Evolutionary conservation across 2,329 filamentous ascomycete genomes (phyloP), one percentile per base, ranked within the genome.

Genomic region (Aspergillus luchuensis): DNA sequence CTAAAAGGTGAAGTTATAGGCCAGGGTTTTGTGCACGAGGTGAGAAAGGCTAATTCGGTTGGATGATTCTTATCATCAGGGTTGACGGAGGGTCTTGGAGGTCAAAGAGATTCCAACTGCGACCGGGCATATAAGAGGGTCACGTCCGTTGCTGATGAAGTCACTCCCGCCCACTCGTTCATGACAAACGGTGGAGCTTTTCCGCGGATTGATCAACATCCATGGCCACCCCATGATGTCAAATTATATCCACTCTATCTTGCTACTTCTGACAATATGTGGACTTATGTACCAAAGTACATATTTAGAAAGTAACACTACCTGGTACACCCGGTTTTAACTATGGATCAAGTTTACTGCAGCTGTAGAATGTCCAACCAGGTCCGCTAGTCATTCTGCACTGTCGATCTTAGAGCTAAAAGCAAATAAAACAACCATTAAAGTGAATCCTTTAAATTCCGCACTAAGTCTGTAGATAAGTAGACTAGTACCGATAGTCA

Each of bases 141-240:
- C 49, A 36, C 17, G 13, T 8, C 15, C 30, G 8, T n/a, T n/a
- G 33, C 48, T 23, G 55, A 57, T 60, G 58, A 60, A 60, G 58
- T 60, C 58, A 60, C 58, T 57, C 8, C 28, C 25, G 38, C 38
- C 28, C 28, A 36, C 21, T 45, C 23, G 45, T 28, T 36, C n/a
- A 56, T 21, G 43, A 43, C 15, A 53, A 54, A 36, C 41, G 48
- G 59, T 61, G 59, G 59, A 61, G 48, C 59, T 54, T 45, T 45
- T 30, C 56, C 33, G 49, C 43, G 55, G 39, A 41, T 47, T 54
- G 55, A 53, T 57, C 58, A 52, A 51, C 39, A 49, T 36, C 36
- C 30, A 59, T 55, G 52, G 45, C 28, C 51, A 54, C 39, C 48
- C 21, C 21, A 61, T 61, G 59, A 61, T 61, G 59, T 61, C 57